Conservation (phyloP, 192 early-diverging fungal genomes). For the Coemansia sp. region DNA sequence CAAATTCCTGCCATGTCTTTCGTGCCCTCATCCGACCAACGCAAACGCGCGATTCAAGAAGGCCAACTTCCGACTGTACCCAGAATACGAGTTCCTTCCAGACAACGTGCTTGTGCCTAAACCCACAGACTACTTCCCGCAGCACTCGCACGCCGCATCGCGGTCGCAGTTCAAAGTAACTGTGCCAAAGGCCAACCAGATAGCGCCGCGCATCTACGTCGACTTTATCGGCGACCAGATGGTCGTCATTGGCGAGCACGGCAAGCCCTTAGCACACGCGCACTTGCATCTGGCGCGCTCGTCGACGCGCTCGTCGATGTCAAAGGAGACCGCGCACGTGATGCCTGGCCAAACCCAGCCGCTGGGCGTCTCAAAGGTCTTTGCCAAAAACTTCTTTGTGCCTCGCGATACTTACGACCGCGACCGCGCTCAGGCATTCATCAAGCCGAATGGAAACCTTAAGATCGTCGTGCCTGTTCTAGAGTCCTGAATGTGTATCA, state of each 20-base stretch:
- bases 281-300: slow-evolving; percentile 20
- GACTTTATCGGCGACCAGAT: slow-evolving; percentile 53
- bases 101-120: slow-evolving; percentile 28
- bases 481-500: slow-evolving; percentile 3
- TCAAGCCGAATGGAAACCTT: slow-evolving; percentile 53
- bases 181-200: slow-evolving; percentile 26
- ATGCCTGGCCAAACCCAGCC: background rate
- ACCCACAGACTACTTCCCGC: slow-evolving; percentile 45
- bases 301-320: slow-evolving; percentile 29
- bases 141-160: slow-evolving; percentile 42
- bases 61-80: slow-evolving; percentile 44
- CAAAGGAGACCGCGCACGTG: slow-evolving; percentile 5
- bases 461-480: slow-evolving; percentile 50
- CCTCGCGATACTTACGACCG: slow-evolving; percentile 50
- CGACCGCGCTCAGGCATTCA: slow-evolving; percentile 48
- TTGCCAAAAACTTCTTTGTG: slow-evolving; percentile 53
- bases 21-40: slow-evolving; percentile 47
- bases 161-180: slow-evolving; percentile 31
- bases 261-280: slow-evolving; percentile 8
- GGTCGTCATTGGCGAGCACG: slow-evolving; percentile 48
- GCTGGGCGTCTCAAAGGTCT: slow-evolving; percentile 32
- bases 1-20: slow-evolving; percentile 46
- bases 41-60: slow-evolving; percentile 48
- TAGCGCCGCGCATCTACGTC: slow-evolving; percentile 46
- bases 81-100: slow-evolving; percentile 53